Base-by-base conservation (phyloP, 1,284 basidiomycete genomes). In the Psilocybe mexicana region DNA sequence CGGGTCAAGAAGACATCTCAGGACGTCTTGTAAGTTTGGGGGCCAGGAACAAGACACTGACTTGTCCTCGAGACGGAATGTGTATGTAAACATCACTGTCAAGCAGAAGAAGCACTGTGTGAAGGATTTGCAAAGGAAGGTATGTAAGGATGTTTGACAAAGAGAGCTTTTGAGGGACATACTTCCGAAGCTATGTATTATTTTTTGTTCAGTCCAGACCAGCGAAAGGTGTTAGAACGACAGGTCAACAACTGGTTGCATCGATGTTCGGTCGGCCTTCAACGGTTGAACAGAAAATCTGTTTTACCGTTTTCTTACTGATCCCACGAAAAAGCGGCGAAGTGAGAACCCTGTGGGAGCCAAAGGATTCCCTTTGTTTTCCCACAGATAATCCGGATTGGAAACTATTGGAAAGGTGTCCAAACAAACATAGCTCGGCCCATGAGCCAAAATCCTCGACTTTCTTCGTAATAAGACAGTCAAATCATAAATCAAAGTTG, bases 301-400 rank as follows among this genome's bases (percentile, higher is more conserved):
- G n/a, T 40, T 44, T 44, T 38, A 54, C 6, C 48, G 43, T 51
- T 51, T 58, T 33, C 30, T 8, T 4, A 33, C 46, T 30, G 43
- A 54, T 60, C 61, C 48, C 61, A 63, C 57, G 61, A 51, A 51
- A 18, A 54, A 57, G 52, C 61, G 59, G 54, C 44, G 47, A 52
- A 52, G 54, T 59, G 54, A 43, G 43, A 49, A 33, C 36, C 38
- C 14, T 53, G 57, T 43, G 40, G 26, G 50, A 58, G 49, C 4
- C 11, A 12, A 43, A 46, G 10, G 24, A 33, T 28, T 2, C 14
- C 4, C 2, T 24, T 24, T 3, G 43, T 44, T 47, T 56, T 50
- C 51, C 50, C 44, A 46, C 44, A 46, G 12, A 26, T 6, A 26
- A 28, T 46, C n/a, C 12, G 8, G 45, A n/a, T 3, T 30, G 14